Evolutionary conservation across 352 stramenopile species (phyloP).

Genomic region (Pythium brassicae): DNA sequence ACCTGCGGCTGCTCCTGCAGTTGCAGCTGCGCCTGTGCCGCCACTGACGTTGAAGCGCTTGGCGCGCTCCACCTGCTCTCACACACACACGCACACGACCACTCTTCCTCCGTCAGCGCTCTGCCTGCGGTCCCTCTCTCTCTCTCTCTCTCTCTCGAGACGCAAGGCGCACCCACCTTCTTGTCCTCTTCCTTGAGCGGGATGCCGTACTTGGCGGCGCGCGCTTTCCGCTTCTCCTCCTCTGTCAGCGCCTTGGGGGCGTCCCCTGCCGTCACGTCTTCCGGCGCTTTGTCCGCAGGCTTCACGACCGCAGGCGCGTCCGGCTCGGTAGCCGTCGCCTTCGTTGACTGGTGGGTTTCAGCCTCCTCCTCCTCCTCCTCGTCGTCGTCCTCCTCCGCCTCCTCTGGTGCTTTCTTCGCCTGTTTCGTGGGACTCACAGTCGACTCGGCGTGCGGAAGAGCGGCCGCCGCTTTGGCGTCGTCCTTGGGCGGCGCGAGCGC

Average conservation of each 20-base stretch:
- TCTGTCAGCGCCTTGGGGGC: conserved; percentile 42
- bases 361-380: neutral
- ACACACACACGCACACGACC: neutral
- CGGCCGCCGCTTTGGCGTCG: conserved; percentile 16
- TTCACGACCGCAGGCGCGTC: too few relatives aligned
- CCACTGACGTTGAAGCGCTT: conserved; percentile 80
- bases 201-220: conserved; percentile 79
- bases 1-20: too few relatives aligned
- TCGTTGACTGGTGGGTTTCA: neutral
- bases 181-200: conserved; percentile 69
- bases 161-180: conserved; percentile 34
- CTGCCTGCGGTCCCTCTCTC: neutral
- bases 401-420: conserved; percentile 16
- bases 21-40: conserved; percentile 10
- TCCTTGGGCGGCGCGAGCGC: conserved; percentile 43
- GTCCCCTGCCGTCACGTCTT: conserved; percentile 1
- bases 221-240: conserved; percentile 72
- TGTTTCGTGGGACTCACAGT: conserved; percentile 25
- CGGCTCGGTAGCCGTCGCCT: conserved; percentile 5
- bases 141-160: neutral
- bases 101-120: neutral
- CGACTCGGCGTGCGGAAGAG: neutral
- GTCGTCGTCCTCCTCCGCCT: neutral
- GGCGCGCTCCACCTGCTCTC: conserved; percentile 49
- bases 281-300: conserved; percentile 1